These are phyloP conservation scores for Lachancea sp. DNA, from an alignment of 805 yeast genomes.

Conservation along the genomic window DNA sequence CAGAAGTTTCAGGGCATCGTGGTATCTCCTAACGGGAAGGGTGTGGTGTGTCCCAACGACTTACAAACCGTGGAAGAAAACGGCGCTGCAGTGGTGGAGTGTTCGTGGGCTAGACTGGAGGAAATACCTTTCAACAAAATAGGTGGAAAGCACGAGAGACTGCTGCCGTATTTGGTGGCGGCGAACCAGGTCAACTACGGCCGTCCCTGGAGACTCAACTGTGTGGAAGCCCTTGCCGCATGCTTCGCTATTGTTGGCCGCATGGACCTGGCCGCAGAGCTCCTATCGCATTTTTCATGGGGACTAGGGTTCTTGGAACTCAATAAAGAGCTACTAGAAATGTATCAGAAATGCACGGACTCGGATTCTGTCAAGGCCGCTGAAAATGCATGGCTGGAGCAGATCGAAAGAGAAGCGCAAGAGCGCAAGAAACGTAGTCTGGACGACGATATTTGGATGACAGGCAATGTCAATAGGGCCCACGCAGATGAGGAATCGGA, in stretches of 20 bases:
- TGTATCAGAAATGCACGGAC: slow-evolving; percentile 77
- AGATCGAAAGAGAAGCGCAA: slow-evolving; percentile 57
- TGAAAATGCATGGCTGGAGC: slow-evolving; percentile 67
- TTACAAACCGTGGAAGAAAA: slow-evolving; percentile 60
- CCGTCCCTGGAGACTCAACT: slow-evolving; percentile 88
- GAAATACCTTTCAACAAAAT: slow-evolving; percentile 92
- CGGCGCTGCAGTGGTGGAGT: slow-evolving; percentile 98
- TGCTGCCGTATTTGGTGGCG: slow-evolving; percentile 87
- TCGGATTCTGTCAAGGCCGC: slow-evolving; percentile 64
- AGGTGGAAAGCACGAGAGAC: slow-evolving; percentile 83
- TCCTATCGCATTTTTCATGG: slow-evolving; percentile 83
- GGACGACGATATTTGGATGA: slow-evolving; percentile 63
- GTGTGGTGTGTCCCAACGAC: slow-evolving; percentile 87
- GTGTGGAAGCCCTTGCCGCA: slow-evolving; percentile 97
- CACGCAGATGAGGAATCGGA: slow-evolving; percentile 13
- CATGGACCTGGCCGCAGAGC: slow-evolving; percentile 76
- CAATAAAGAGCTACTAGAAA: slow-evolving; percentile 67
- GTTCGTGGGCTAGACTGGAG: slow-evolving; percentile 97
- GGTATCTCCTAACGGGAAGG: slow-evolving; percentile 87
- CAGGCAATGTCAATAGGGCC: slow-evolving; percentile 67
- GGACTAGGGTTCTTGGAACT: slow-evolving; percentile 82
- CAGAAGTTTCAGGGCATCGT: slow-evolving; percentile 88
- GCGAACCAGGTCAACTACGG: slow-evolving; percentile 98
- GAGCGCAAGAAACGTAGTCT: slow-evolving; percentile 50
- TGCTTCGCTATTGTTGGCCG: slow-evolving; percentile 93